These are phyloP conservation scores for Stereocaulon alpinum DNA, from an alignment of 495 filamentous ascomycete species.

Conservation along the genomic window DNA sequence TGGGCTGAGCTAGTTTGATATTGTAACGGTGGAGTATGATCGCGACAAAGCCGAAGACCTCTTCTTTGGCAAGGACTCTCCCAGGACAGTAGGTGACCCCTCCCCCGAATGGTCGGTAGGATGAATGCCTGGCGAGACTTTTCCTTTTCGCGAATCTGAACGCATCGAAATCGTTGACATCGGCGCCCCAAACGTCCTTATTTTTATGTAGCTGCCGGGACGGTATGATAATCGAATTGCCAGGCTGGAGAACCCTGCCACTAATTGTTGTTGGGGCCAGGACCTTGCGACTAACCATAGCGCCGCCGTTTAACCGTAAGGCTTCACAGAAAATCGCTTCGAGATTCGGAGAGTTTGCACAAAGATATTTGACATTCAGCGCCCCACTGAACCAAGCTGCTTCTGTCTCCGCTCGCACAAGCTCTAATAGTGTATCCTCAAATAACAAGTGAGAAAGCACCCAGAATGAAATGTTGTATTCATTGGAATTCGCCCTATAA, in stretches of 20 bases:
- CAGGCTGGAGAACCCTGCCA: slow-evolving; percentile 18
- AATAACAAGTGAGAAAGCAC: slow-evolving; percentile 19
- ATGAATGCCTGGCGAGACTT: slow-evolving; percentile 12
- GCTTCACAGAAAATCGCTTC: slow-evolving; percentile 20
- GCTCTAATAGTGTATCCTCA: slow-evolving; percentile 11
- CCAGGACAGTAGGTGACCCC: slow-evolving; percentile 33
- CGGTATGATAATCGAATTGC: slow-evolving; percentile 18
- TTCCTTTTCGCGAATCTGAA: slow-evolving; percentile 19
- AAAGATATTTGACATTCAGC: slow-evolving; percentile 10
- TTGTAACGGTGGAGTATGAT: slow-evolving; percentile 22
- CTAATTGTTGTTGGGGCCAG: slow-evolving; percentile 17
- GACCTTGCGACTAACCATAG: slow-evolving; percentile 18
- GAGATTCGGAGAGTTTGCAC: slow-evolving; percentile 18
- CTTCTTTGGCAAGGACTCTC: slow-evolving; percentile 32
- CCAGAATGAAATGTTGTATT: slow-evolving; percentile 26
- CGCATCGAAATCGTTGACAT: slow-evolving; percentile 15
- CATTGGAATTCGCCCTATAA: slow-evolving; percentile 24
- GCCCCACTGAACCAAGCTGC: background rate
- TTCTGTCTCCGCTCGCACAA: slow-evolving; percentile 18
- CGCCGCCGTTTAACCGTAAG: slow-evolving; percentile 14
- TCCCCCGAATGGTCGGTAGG: slow-evolving; percentile 32
- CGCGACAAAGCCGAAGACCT: slow-evolving; percentile 30
- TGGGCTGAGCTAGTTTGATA: slow-evolving; percentile 3
- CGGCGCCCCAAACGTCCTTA: slow-evolving; percentile 15
- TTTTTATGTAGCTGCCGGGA: slow-evolving; percentile 22